Evolutionary conservation across 2,329 filamentous ascomycete genomes (phyloP), one percentile per base, ranked within the genome.

Genomic region (Sporothrix luriei): DNA sequence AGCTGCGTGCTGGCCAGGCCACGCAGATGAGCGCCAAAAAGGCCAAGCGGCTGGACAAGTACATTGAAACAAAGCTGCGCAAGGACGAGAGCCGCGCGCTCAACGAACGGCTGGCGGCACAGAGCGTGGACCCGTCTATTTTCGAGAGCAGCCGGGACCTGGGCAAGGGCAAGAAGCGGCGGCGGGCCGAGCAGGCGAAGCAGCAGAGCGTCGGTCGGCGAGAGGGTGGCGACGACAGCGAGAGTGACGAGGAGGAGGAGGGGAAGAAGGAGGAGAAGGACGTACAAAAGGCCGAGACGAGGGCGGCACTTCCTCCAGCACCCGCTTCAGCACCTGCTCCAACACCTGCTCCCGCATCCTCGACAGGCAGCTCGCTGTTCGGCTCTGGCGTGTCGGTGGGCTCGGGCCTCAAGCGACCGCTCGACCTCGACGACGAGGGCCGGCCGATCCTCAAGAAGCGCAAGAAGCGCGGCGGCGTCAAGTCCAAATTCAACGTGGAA

Each of bases 1-100:
- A 88, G 72, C 76, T 89, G 59, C 69, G 81, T 79, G 69, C 75
- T 64, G 68, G 66, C 55, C 69, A 73, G 71, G 66, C 71, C 9
- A 21, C 69, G n/a, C 88, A 88, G 75, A 82, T 89, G 76, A 88
- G 82, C 75, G 82, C 86, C 71, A 89, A 90, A 76, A 90, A 90
- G 77, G 85, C 87, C 6, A 90, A 90, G 79, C 83, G 88, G 1
- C 77, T 90, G 51, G 88, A 90, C 72, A 90, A 90, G 76, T 90
- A 90, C 76, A 88, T 90, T 73, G 94, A 98, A 76, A 95, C 87
- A 70, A 99, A 99, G 84, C 83, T 99, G 59, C 91, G 90, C 79
- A 97, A 97, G 79, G 95, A 99, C 77, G 94, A 98, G 79, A 97
- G 92, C 76, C 84, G 92, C 38, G 91, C 89, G 69, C 82, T 99